Conservation (phyloP, 768 basidiomycete species). For the Tulasnella sp. region DNA sequence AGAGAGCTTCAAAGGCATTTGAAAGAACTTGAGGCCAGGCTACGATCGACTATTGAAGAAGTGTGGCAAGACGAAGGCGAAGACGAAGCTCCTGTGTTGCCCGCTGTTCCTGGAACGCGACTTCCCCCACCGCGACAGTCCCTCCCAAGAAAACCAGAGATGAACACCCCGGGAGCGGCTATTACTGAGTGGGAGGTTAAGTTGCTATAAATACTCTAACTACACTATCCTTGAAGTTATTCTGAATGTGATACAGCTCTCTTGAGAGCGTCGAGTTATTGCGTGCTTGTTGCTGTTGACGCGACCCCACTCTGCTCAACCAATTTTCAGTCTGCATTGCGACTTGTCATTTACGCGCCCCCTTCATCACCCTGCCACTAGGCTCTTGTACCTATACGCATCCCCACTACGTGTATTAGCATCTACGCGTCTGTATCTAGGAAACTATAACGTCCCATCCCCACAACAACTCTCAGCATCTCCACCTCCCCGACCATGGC, state of each 20-base stretch:
- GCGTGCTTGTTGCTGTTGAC: not conserved
- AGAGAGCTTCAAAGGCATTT: slow-evolving; percentile 58
- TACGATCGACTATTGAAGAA: slow-evolving; percentile 55
- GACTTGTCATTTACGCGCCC: not conserved
- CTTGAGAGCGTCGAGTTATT: not conserved
- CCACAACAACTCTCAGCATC: not conserved
- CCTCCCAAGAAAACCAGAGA: slow-evolving; percentile 3
- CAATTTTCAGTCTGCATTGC: slow-evolving; percentile 1
- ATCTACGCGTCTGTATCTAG: not conserved
- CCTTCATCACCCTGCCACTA: not conserved
- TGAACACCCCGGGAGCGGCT: not conserved
- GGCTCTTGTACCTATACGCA: not conserved
- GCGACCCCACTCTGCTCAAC: not conserved
- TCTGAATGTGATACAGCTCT: not conserved
- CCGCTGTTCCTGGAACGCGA: not conserved
- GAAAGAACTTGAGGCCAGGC: slow-evolving; percentile 51
- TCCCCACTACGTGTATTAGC: not conserved
- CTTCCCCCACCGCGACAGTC: not conserved
- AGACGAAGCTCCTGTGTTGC: not conserved
- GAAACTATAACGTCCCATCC: not conserved
- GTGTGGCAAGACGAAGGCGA: slow-evolving; percentile 49
- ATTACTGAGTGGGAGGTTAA: slow-evolving; percentile 19
- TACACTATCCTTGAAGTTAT: slow-evolving; percentile 2
- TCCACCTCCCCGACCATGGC: not conserved
- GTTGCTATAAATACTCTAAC: not conserved